A percentile compares a stretch with the other conserved stretches of the same genome.
These are phyloP conservation scores for Hypericum perforatum DNA, from an alignment of 345 rosid species.

Conservation along the genomic window DNA sequence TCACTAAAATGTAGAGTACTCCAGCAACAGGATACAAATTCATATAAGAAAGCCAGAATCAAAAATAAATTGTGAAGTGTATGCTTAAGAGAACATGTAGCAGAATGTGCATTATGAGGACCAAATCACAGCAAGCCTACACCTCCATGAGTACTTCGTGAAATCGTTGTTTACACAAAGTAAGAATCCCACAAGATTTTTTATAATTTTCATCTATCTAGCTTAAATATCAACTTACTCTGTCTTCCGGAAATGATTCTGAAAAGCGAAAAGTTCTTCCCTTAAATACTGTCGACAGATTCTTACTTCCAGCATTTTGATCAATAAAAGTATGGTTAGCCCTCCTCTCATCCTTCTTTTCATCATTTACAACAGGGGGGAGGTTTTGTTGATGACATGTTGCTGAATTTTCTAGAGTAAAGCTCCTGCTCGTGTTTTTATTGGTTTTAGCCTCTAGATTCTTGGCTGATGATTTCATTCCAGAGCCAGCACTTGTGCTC, in stretches of 20 bases:
- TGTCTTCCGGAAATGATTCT: conserved; percentile 61
- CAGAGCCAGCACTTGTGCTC: conserved; percentile 25
- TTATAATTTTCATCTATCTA: not conserved
- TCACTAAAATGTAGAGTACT: too few relatives aligned
- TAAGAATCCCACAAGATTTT: too few relatives aligned
- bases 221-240: conserved; percentile 41
- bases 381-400: conserved; percentile 24
- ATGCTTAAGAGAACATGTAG: too few relatives aligned
- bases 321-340: conserved; percentile 23
- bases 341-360: conserved; percentile 26
- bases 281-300: conserved; percentile 39
- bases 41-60: too few relatives aligned
- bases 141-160: too few relatives aligned
- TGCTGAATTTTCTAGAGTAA: conserved; percentile 19
- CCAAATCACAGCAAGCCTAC: too few relatives aligned
- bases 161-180: too few relatives aligned
- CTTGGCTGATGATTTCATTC: conserved; percentile 24
- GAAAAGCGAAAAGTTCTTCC: conserved; percentile 78
- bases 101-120: too few relatives aligned
- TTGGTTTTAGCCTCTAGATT: conserved; percentile 26
- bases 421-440: conserved; percentile 15
- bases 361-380: conserved; percentile 21
- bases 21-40: too few relatives aligned
- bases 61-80: too few relatives aligned
- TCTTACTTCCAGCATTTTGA: conserved; percentile 26